phyloP scores from a whole-genome alignment of 225 moss, liverwort and hornwort genomes.

The Marchantia polymorpha region DNA sequence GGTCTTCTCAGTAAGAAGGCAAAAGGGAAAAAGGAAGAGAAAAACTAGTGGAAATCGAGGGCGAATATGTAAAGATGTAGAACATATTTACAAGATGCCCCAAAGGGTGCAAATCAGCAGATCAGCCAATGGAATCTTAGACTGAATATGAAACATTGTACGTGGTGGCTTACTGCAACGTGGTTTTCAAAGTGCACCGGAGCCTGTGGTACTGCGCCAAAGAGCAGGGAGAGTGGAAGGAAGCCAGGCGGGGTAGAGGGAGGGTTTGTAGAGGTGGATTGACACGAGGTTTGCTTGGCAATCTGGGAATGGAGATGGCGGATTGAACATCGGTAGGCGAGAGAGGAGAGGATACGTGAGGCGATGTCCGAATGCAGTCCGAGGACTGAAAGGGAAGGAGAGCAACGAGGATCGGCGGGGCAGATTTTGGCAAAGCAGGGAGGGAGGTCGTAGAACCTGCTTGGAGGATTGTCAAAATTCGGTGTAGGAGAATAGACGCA shows the following conservation, averaged over 20 bases:
- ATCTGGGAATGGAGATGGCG: not conserved
- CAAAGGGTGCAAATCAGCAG: conserved; percentile 5
- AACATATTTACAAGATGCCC: not conserved
- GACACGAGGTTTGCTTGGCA: not conserved
- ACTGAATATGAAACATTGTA: not conserved
- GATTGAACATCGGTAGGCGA: not conserved
- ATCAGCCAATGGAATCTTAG: not conserved
- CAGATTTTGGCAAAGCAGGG: not conserved
- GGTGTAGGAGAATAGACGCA: not conserved
- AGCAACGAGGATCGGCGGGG: not conserved
- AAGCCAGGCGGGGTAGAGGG: not conserved
- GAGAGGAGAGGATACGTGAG: not conserved
- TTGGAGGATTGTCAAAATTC: not conserved
- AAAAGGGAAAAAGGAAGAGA: too few relatives aligned
- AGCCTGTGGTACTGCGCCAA: not conserved
- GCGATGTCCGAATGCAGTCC: not conserved
- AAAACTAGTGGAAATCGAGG: too few relatives aligned
- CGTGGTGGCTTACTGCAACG: not conserved
- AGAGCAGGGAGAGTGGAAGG: not conserved
- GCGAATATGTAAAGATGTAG: not conserved
- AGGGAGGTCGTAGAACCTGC: not conserved
- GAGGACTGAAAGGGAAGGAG: not conserved
- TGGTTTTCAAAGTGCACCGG: too few relatives aligned
- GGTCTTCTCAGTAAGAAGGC: too few relatives aligned
- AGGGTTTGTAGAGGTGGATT: not conserved